Evolutionary conservation across 257 asterid genomes (phyloP).

Genomic region (Solanum chiquidenum): DNA sequence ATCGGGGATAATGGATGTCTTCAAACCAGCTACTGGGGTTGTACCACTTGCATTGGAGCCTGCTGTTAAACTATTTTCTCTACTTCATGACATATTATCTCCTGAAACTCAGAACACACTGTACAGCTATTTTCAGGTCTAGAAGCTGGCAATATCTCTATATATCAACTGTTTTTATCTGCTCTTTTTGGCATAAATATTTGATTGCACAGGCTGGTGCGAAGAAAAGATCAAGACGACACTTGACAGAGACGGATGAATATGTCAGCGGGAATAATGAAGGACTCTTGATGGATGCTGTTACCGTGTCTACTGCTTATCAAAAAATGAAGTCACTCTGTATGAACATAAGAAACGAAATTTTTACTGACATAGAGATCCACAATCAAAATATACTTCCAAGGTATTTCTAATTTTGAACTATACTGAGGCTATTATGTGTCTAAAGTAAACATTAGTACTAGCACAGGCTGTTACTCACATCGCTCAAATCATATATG

Average conservation of each 20-base stretch:
- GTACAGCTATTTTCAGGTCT: constrained; percentile 38
- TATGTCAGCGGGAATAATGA: constrained; percentile 40
- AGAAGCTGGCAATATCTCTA: not conserved
- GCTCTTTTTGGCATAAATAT: not conserved
- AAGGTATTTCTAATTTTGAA: constrained; percentile 17
- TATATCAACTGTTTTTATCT: not conserved
- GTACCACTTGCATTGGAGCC: constrained; percentile 40
- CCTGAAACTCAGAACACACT: constrained; percentile 44
- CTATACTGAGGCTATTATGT: not conserved
- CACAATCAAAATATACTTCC: constrained; percentile 49
- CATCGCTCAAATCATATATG: not conserved
- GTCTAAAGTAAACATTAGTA: not conserved
- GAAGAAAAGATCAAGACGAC: constrained; percentile 40
- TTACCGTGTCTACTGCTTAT: constrained; percentile 34
- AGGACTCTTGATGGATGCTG: constrained; percentile 29
- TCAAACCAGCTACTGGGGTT: constrained; percentile 32
- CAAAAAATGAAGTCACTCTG: constrained; percentile 40
- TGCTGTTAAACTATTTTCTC: constrained; percentile 33
- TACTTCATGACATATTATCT: constrained; percentile 38
- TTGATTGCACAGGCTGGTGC: constrained; percentile 33
- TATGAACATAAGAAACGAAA: constrained; percentile 33
- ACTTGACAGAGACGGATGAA: constrained; percentile 47
- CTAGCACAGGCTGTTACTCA: not conserved
- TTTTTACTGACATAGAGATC: constrained; percentile 39
- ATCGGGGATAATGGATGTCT: constrained; percentile 38